Conservation (phyloP, 768 basidiomycete species). For the Tylopilus intermedius region DNA sequence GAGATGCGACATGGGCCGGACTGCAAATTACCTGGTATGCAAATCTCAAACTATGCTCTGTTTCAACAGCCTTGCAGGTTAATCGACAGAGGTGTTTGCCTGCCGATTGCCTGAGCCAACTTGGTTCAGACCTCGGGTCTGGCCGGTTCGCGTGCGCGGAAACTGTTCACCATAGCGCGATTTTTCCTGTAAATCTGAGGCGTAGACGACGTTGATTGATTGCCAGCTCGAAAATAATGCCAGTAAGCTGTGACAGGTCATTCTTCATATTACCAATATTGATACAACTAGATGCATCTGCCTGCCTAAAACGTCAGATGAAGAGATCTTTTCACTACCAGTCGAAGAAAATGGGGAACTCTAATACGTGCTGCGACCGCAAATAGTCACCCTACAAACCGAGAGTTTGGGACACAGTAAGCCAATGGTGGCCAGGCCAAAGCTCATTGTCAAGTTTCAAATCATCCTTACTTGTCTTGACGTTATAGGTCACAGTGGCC, state of each 20-base stretch:
- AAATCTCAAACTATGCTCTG: not conserved
- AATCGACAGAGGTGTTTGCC: not conserved
- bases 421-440: slow-evolving; percentile 25
- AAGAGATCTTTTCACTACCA: not conserved
- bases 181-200: too few species aligned
- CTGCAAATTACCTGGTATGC: not conserved
- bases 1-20: not conserved
- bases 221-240: too few species aligned
- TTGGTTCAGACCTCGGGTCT: not conserved
- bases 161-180: too few species aligned
- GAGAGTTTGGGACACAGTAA: slow-evolving; percentile 16
- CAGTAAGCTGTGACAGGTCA: too few species aligned
- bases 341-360: too few species aligned
- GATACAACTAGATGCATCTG: not conserved
- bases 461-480: slow-evolving; percentile 12
- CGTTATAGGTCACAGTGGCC: slow-evolving; percentile 7
- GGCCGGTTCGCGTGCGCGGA: too few species aligned
- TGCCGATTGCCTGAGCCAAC: not conserved
- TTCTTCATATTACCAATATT: too few species aligned
- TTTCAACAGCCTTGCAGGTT: not conserved
- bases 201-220: too few species aligned
- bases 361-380: not conserved
- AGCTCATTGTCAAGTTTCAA: slow-evolving; percentile 23
- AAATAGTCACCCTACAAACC: slow-evolving; percentile 9
- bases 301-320: not conserved